phyloP scores from a whole-genome alignment of 495 filamentous ascomycete genomes.

The Lentithecium fluviatile region DNA sequence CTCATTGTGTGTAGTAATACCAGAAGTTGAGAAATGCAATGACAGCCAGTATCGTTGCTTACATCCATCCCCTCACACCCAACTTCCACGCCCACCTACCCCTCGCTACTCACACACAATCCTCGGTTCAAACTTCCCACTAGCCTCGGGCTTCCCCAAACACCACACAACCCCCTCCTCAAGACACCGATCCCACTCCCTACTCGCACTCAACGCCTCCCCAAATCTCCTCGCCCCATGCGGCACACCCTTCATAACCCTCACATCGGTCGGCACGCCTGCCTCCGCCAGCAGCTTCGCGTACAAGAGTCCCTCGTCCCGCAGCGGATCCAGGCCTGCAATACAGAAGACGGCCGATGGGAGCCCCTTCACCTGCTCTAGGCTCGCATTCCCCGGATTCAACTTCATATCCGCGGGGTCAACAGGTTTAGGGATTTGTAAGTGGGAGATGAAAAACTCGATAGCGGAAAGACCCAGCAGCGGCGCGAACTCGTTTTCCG shows the following conservation, averaged over 20 bases:
- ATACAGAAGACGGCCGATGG: slow-evolving; percentile 21
- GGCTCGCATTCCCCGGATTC: background rate
- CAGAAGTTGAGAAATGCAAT: too few relatives aligned
- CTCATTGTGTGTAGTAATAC: too few relatives aligned
- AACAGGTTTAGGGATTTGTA: background rate
- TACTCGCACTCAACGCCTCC: background rate
- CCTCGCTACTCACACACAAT: background rate
- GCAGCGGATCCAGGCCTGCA: slow-evolving; percentile 20
- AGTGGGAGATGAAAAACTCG: slow-evolving; percentile 6
- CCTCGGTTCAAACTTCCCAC: slow-evolving; percentile 13
- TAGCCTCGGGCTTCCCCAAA: slow-evolving; percentile 11
- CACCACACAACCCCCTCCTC: slow-evolving; percentile 15
- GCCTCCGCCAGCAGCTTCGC: slow-evolving; percentile 17
- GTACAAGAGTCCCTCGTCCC: slow-evolving; percentile 24
- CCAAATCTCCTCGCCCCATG: slow-evolving; percentile 20
- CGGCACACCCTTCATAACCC: slow-evolving; percentile 21
- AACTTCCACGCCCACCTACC: too few relatives aligned
- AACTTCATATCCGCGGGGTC: slow-evolving; percentile 14
- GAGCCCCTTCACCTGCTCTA: slow-evolving; percentile 11
- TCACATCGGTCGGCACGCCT: slow-evolving; percentile 10
- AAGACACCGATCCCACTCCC: slow-evolving; percentile 5
- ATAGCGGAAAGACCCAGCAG: background rate
- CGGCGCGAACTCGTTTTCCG: slow-evolving; percentile 18
- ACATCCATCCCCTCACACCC: too few relatives aligned
- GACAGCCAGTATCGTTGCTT: too few relatives aligned